A percentile compares a stretch with the other conserved stretches of the same genome.
These are phyloP conservation scores for Gynochthodes officinalis DNA, from an alignment of 257 asterid species.

Conservation along the genomic window DNA sequence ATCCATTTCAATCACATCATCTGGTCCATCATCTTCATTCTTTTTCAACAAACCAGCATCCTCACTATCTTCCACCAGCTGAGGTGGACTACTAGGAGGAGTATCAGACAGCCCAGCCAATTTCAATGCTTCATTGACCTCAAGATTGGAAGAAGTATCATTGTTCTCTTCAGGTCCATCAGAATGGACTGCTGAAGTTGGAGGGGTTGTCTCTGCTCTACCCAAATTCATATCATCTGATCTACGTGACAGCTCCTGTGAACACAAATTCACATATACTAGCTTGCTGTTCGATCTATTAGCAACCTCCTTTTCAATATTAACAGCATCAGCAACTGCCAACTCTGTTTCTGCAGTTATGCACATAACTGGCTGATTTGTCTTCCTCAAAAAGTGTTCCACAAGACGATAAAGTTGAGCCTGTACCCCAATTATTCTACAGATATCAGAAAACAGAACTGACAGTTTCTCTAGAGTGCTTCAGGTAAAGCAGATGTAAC, in stretches of 20 bases:
- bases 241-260: constrained; percentile 75
- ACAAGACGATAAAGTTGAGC: constrained; percentile 91
- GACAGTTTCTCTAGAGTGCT: neutral
- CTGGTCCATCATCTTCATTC: constrained; percentile 57
- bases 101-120: constrained; percentile 89
- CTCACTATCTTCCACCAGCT: constrained; percentile 34
- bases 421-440: constrained; percentile 32
- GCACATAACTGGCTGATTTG: constrained; percentile 47
- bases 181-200: constrained; percentile 37
- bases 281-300: constrained; percentile 89
- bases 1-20: constrained; percentile 63
- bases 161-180: constrained; percentile 32
- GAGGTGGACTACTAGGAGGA: constrained; percentile 83
- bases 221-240: constrained; percentile 34
- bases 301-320: constrained; percentile 82
- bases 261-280: constrained; percentile 82
- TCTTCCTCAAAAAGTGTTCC: constrained; percentile 77
- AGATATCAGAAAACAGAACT: neutral
- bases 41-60: constrained; percentile 34
- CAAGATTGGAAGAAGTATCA: constrained; percentile 37
- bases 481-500: neutral
- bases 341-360: constrained; percentile 88
- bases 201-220: constrained; percentile 37
- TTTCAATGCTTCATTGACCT: constrained; percentile 72
- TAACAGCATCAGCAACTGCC: constrained; percentile 94